Evolutionary conservation across 495 filamentous ascomycete species (phyloP).

Genomic region (Chaetomidium leptoderma): DNA sequence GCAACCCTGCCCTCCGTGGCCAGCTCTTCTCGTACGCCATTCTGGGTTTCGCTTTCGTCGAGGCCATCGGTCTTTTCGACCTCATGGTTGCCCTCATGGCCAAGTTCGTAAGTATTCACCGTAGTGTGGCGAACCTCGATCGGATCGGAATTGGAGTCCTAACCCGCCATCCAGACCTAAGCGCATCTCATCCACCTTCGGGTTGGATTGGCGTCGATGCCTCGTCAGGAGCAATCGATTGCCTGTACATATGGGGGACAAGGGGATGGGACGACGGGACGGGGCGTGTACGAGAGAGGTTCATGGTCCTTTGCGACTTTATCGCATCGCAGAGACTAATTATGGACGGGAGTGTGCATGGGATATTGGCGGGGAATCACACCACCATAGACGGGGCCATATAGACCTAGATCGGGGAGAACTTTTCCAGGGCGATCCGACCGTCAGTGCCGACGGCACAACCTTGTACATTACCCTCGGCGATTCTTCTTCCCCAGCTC

Average conservation of each 20-base stretch:
- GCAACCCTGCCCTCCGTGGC: slow-evolving; percentile 84
- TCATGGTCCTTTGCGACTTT: slow-evolving; percentile 23
- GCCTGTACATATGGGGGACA: slow-evolving; percentile 31
- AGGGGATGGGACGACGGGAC: slow-evolving; percentile 15
- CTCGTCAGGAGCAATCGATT: slow-evolving; percentile 23
- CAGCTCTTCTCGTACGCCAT: slow-evolving; percentile 93
- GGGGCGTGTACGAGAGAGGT: slow-evolving; percentile 33
- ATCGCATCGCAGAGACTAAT: slow-evolving; percentile 24
- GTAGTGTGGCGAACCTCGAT: not conserved
- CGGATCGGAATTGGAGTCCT: slow-evolving; percentile 7
- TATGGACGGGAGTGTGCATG: slow-evolving; percentile 31
- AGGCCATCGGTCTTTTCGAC: slow-evolving; percentile 90
- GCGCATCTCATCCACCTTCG: slow-evolving; percentile 18
- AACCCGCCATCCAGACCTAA: slow-evolving; percentile 29
- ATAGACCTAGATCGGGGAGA: slow-evolving; percentile 39
- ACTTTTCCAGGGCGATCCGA: slow-evolving; percentile 27
- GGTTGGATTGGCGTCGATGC: slow-evolving; percentile 24
- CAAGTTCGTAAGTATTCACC: slow-evolving; percentile 56
- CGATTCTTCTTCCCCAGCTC: slow-evolving; percentile 25
- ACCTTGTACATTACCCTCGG: slow-evolving; percentile 32
- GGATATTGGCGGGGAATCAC: slow-evolving; percentile 34
- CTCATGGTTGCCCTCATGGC: slow-evolving; percentile 90
- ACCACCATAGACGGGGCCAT: slow-evolving; percentile 36
- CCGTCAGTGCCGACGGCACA: slow-evolving; percentile 25
- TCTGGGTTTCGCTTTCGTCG: slow-evolving; percentile 90